phyloP scores from a whole-genome alignment of 176 grass and related monocot genomes.

The Pontederia crassipes region DNA sequence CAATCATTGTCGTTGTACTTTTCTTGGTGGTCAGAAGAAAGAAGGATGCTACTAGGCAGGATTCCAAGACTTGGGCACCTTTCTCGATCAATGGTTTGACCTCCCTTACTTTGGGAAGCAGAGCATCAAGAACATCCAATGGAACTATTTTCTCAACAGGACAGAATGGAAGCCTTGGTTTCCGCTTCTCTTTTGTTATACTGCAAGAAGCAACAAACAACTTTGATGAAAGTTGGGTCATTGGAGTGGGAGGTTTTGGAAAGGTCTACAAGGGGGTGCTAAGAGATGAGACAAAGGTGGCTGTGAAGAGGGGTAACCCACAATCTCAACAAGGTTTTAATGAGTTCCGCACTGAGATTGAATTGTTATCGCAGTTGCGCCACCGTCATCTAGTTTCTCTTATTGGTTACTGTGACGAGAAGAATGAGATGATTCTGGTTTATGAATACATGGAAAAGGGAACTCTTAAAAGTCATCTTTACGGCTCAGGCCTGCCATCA shows the following conservation, averaged over 20 bases:
- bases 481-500: not conserved
- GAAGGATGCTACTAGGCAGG: conserved; percentile 16
- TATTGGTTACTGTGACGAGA: conserved; percentile 15
- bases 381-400: conserved; percentile 20
- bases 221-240: conserved; percentile 12
- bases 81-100: not conserved
- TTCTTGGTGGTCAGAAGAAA: not conserved
- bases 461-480: conserved; percentile 18
- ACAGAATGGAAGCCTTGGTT: conserved; percentile 11
- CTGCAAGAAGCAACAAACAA: conserved; percentile 16
- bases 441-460: conserved; percentile 19
- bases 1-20: not conserved
- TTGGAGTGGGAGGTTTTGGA: conserved; percentile 14
- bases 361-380: conserved; percentile 10
- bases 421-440: conserved; percentile 20
- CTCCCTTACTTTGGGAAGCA: not conserved
- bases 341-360: conserved; percentile 15
- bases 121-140: conserved; percentile 14
- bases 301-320: conserved; percentile 15
- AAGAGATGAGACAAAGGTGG: conserved; percentile 16
- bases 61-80: conserved; percentile 14
- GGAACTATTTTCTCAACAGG: not conserved
- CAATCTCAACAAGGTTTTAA: conserved; percentile 15
- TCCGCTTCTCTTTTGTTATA: not conserved
- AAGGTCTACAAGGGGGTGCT: conserved; percentile 18